These are phyloP conservation scores for Phyllosticta citriasiana DNA, from an alignment of 2,329 filamentous ascomycete genomes.

Conservation along the genomic window DNA sequence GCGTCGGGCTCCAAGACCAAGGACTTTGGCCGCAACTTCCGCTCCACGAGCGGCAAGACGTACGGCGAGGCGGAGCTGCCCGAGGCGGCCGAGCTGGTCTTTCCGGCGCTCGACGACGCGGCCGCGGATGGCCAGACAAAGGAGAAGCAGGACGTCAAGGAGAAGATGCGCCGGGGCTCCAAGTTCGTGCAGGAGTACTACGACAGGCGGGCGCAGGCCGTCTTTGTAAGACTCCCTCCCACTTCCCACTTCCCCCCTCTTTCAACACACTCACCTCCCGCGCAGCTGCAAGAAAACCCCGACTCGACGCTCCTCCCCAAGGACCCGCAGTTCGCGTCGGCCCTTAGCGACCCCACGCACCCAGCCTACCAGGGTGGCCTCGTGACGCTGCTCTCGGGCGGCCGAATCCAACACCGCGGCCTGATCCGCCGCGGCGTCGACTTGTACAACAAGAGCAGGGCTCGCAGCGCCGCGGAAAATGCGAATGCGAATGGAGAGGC, in stretches of 20 bases:
- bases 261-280: background rate
- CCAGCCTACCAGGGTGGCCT: constrained; percentile 41
- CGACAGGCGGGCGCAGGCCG: constrained; percentile 39
- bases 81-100: constrained; percentile 31
- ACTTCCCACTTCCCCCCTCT: background rate
- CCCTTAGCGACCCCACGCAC: constrained; percentile 43
- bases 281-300: constrained; percentile 27
- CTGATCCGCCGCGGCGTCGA: background rate
- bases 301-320: constrained; percentile 27
- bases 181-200: constrained; percentile 39
- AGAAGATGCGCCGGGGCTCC: constrained; percentile 21
- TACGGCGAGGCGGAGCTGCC: constrained; percentile 33
- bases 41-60: constrained; percentile 29
- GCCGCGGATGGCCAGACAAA: background rate
- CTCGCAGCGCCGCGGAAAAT: background rate
- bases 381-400: constrained; percentile 38
- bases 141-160: constrained; percentile 16
- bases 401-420: constrained; percentile 24
- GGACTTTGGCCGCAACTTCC: constrained; percentile 24
- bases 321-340: constrained; percentile 33
- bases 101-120: constrained; percentile 26
- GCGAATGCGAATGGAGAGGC: background rate
- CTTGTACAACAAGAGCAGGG: background rate
- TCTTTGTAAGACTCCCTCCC: constrained; percentile 27
- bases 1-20: constrained; percentile 12